phyloP scores from a whole-genome alignment of 352 stramenopile genomes.

The Pythium guiyangense region DNA sequence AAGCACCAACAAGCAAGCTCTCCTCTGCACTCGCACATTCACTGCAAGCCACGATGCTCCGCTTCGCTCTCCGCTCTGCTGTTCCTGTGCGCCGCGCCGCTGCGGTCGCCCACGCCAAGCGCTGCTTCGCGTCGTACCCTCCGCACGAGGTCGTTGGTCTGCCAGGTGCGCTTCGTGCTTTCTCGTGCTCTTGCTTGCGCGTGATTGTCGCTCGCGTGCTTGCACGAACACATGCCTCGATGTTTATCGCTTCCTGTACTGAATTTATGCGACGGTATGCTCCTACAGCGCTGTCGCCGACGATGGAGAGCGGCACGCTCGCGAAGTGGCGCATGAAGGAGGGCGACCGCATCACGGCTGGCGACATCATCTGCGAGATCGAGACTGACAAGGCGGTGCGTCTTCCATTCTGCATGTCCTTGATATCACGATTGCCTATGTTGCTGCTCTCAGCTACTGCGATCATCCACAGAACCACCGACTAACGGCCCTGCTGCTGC shows the following conservation, averaged over 20 bases:
- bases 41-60: constrained; percentile 38
- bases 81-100: constrained; percentile 33
- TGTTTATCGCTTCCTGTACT: no score
- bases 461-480: neutral
- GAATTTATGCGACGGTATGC: no score
- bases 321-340: constrained; percentile 93
- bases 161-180: constrained; percentile 32
- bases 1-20: constrained; percentile 29
- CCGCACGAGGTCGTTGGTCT: constrained; percentile 76
- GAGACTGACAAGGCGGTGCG: constrained; percentile 98
- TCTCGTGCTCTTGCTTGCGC: constrained; percentile 1
- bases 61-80: constrained; percentile 48
- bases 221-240: no score
- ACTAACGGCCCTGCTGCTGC: neutral
- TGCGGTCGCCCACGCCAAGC: constrained; percentile 22
- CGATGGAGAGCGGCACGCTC: constrained; percentile 96
- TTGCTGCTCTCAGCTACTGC: neutral
- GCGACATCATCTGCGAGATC: constrained; percentile 95
- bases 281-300: constrained; percentile 90
- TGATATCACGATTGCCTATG: neutral
- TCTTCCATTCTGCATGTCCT: neutral
- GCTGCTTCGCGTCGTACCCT: constrained; percentile 70
- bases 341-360: constrained; percentile 89
- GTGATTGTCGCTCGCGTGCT: no score
- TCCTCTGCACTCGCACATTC: neutral